Evolutionary conservation across 257 asterid species (phyloP).

Genomic region (Solanum virginianum): DNA sequence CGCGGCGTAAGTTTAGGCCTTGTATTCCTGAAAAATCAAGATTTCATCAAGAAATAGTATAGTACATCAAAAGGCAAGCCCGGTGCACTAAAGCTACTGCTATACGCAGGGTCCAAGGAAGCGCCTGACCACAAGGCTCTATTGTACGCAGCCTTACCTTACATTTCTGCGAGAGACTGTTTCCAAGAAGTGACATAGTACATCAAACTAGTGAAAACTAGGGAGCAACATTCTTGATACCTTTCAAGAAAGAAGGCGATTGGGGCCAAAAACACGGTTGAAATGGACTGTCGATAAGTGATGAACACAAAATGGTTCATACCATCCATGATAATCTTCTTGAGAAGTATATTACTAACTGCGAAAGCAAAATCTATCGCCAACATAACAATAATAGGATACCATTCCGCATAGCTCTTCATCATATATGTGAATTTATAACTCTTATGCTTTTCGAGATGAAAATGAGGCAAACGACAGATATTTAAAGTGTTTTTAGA

Average conservation of each 20-base stretch:
- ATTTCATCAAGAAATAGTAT: not conserved
- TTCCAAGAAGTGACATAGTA: not conserved
- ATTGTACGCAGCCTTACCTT: too few species aligned
- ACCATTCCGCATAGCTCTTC: constrained; percentile 36
- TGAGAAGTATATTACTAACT: constrained; percentile 49
- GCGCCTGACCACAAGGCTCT: too few species aligned
- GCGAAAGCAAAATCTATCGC: constrained; percentile 49
- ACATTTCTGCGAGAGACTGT: too few species aligned
- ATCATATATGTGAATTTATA: not conserved
- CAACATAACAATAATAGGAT: constrained; percentile 39
- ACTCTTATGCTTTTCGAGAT: not conserved
- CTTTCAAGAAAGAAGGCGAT: constrained; percentile 58
- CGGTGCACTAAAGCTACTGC: too few species aligned
- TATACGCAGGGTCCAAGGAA: too few species aligned
- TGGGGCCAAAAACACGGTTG: constrained; percentile 47
- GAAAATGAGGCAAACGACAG: not conserved
- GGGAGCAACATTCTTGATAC: constrained; percentile 1
- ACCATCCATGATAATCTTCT: constrained; percentile 42
- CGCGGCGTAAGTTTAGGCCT: constrained; percentile 53
- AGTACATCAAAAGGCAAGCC: not conserved
- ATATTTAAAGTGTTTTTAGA: not conserved
- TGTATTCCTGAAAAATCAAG: constrained; percentile 44
- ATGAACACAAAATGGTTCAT: constrained; percentile 53
- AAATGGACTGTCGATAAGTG: constrained; percentile 59
- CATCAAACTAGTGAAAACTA: not conserved